These are phyloP conservation scores for Floccularia luteovirens DNA, from an alignment of 768 basidiomycete species.

Conservation along the genomic window DNA sequence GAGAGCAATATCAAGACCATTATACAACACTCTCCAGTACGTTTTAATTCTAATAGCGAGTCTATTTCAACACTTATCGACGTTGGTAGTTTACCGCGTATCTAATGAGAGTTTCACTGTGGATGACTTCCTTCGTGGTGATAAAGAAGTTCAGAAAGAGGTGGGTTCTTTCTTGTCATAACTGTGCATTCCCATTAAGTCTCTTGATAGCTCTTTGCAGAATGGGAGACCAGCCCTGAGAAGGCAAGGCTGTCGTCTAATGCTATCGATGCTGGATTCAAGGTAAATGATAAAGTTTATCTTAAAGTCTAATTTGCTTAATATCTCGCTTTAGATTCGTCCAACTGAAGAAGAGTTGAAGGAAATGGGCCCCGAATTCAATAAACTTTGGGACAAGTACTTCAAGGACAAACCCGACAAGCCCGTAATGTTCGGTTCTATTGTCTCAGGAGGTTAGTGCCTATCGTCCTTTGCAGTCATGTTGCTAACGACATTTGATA, in stretches of 20 bases:
- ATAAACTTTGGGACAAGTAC: conserved; percentile 58
- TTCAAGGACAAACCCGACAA: conserved; percentile 80
- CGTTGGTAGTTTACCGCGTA: conserved; percentile 51
- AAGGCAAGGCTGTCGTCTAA: conserved; percentile 65
- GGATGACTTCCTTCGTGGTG: conserved; percentile 67
- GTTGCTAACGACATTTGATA: background rate
- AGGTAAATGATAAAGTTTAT: conserved; percentile 24
- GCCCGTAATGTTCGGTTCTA: conserved; percentile 70
- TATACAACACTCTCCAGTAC: conserved; percentile 61
- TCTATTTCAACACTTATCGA: background rate
- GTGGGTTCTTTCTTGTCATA: conserved; percentile 18
- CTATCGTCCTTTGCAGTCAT: background rate
- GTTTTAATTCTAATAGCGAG: conserved; percentile 7
- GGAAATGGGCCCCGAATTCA: conserved; percentile 76
- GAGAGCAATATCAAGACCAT: conserved; percentile 69
- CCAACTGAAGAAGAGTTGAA: conserved; percentile 63
- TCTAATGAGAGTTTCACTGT: conserved; percentile 55
- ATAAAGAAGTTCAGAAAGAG: conserved; percentile 49
- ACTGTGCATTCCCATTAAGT: background rate
- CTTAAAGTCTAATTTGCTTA: background rate
- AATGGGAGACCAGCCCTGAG: conserved; percentile 63
- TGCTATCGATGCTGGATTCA: conserved; percentile 70
- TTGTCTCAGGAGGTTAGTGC: conserved; percentile 48
- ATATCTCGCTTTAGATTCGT: conserved; percentile 39
- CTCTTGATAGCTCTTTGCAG: conserved; percentile 36